Percentiles rank a stretch among this genome's conserved stretches.
phyloP scores from a whole-genome alignment of 305 asterid genomes.

The Solanum hybrid region DNA sequence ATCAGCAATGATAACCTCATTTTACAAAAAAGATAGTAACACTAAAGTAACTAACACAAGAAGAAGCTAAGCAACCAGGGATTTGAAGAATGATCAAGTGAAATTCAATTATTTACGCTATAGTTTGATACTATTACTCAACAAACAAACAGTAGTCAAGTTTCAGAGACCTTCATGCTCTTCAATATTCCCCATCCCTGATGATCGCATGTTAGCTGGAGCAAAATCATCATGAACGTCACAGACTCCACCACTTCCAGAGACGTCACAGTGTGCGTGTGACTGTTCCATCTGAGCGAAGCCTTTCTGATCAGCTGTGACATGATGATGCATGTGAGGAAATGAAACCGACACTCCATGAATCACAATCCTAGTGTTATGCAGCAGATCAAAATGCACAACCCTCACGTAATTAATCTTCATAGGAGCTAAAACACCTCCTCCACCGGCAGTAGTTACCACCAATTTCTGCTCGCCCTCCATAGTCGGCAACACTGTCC shows the following conservation, averaged over 20 bases:
- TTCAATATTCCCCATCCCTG: slow-evolving; percentile 7
- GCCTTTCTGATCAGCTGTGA: slow-evolving; percentile 15
- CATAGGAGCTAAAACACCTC: slow-evolving; percentile 51
- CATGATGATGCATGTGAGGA: slow-evolving; percentile 47
- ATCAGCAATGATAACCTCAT: background rate
- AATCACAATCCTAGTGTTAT: slow-evolving; percentile 54
- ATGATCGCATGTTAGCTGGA: slow-evolving; percentile 34
- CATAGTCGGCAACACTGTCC: slow-evolving; percentile 49
- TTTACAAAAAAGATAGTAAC: background rate
- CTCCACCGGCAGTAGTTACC: slow-evolving; percentile 57
- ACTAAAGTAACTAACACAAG: background rate
- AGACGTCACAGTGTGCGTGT: slow-evolving; percentile 21
- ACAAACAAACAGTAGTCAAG: background rate
- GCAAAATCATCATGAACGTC: slow-evolving; percentile 21
- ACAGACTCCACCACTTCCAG: slow-evolving; percentile 40
- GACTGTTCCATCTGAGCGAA: slow-evolving; percentile 23
- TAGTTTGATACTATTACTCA: background rate
- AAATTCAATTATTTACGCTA: background rate
- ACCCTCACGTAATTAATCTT: slow-evolving; percentile 55
- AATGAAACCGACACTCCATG: slow-evolving; percentile 60
- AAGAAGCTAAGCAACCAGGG: background rate
- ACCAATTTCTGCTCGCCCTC: slow-evolving; percentile 48
- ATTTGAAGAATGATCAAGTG: background rate
- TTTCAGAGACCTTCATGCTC: slow-evolving; percentile 34
- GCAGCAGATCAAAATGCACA: slow-evolving; percentile 45